phyloP scores from a whole-genome alignment of 2,329 filamentous ascomycete genomes.

The Chaetothyriales sp. region DNA sequence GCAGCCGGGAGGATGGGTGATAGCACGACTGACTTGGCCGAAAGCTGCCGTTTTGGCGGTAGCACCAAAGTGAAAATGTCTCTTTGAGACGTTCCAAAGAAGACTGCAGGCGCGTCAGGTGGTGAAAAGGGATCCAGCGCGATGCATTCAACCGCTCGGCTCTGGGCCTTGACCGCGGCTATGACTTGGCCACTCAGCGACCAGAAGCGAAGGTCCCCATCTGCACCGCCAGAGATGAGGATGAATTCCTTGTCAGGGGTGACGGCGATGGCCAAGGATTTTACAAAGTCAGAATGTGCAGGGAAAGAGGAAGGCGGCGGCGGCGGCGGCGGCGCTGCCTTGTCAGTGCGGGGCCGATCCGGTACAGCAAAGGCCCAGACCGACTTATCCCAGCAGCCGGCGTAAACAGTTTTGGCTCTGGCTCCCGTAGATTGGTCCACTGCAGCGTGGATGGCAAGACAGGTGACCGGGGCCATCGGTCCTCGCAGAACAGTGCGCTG shows the following conservation, averaged over 20 bases:
- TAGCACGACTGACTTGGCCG: conserved; percentile 42
- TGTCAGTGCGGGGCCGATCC: conserved; percentile 35
- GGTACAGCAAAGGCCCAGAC: conserved; percentile 63
- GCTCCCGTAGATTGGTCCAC: conserved; percentile 22
- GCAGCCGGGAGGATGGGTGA: conserved; percentile 46
- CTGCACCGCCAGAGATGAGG: conserved; percentile 62
- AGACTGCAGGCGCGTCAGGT: conserved; percentile 35
- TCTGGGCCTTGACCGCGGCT: conserved; percentile 64
- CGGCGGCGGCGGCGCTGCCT: conserved; percentile 47
- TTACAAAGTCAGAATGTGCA: conserved; percentile 61
- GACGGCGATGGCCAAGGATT: conserved; percentile 51
- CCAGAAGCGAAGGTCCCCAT: conserved; percentile 75
- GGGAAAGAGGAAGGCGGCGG: conserved; percentile 19
- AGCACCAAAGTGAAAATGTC: conserved; percentile 55
- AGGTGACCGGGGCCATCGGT: conserved; percentile 66
- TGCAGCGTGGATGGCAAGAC: conserved; percentile 50
- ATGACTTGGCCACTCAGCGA: conserved; percentile 55
- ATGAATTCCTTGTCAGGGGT: conserved; percentile 47
- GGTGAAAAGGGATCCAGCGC: conserved; percentile 56
- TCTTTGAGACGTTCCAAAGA: conserved; percentile 69
- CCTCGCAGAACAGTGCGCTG: conserved; percentile 46
- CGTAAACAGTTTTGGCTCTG: conserved; percentile 48
- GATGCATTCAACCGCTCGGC: conserved; percentile 66
- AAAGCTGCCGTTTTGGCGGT: conserved; percentile 17
- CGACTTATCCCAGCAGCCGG: conserved; percentile 87